Evolutionary conservation across 768 basidiomycete genomes (phyloP).

Genomic region (Epithele typhae): DNA sequence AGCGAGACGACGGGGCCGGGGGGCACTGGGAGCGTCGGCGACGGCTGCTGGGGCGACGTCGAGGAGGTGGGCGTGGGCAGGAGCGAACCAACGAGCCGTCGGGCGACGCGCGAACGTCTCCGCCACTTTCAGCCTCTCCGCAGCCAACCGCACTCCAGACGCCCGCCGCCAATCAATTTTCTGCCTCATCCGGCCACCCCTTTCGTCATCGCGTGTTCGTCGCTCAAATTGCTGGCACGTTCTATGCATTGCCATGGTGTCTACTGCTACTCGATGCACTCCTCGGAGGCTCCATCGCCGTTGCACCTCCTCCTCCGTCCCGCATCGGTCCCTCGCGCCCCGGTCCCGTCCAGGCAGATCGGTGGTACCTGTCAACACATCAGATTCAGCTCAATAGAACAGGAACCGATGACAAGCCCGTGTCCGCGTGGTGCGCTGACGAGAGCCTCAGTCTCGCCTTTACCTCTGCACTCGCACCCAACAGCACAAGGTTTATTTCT

Average conservation of each 20-base stretch:
- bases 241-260: too few relatives aligned
- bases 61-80: constrained; percentile 3
- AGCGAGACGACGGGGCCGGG: constrained; percentile 9
- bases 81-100: constrained; percentile 5
- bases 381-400: constrained; percentile 4
- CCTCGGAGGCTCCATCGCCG: too few relatives aligned
- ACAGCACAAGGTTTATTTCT: constrained; percentile 24
- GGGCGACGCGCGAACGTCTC: too few relatives aligned
- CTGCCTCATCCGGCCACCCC: too few relatives aligned
- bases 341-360: too few relatives aligned
- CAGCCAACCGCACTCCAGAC: constrained; percentile 4
- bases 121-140: constrained; percentile 2
- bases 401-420: neutral
- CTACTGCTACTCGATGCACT: too few relatives aligned
- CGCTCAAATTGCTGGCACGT: too few relatives aligned
- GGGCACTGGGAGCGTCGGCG: too few relatives aligned
- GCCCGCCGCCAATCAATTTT: neutral
- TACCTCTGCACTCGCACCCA: constrained; percentile 72
- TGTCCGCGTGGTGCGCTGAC: neutral
- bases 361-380: neutral
- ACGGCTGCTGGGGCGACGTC: constrained; percentile 6
- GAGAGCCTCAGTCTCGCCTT: constrained; percentile 84
- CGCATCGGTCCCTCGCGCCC: too few relatives aligned
- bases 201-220: too few relatives aligned
- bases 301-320: too few relatives aligned